Evolutionary conservation across 2,329 filamentous ascomycete species (phyloP).

Genomic region (Neonectria hederae): DNA sequence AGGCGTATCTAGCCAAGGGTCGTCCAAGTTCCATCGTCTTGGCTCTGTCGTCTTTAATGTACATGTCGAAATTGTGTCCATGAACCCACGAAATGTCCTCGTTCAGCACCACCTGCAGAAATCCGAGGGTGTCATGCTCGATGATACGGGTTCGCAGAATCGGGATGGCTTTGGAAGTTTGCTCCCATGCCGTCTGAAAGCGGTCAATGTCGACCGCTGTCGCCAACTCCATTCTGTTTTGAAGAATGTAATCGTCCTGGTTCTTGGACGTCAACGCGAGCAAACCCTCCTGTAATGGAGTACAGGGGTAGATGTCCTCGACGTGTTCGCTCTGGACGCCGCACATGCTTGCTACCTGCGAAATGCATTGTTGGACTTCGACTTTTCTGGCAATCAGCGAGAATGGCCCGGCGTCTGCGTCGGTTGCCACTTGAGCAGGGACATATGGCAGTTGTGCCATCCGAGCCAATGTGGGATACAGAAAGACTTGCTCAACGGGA

Average conservation of each 20-base stretch:
- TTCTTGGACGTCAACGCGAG: slow-evolving; percentile 14
- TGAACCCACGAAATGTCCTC: slow-evolving; percentile 4
- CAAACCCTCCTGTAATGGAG: slow-evolving; percentile 15
- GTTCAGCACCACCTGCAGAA: slow-evolving; percentile 10
- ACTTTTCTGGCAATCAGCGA: slow-evolving; percentile 10
- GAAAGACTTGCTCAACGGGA: slow-evolving; percentile 15
- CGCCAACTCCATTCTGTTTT: background rate
- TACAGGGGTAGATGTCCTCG: slow-evolving; percentile 14
- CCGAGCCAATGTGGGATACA: slow-evolving; percentile 7
- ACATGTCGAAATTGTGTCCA: background rate
- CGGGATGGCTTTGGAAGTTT: background rate
- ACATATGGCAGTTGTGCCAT: slow-evolving; percentile 17
- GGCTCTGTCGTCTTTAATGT: slow-evolving; percentile 3
- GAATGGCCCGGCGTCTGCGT: background rate
- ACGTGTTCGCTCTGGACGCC: background rate
- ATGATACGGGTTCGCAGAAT: slow-evolving; percentile 17
- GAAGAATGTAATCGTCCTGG: slow-evolving; percentile 13
- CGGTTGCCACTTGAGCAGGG: background rate
- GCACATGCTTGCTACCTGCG: slow-evolving; percentile 6
- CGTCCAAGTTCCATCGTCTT: background rate
- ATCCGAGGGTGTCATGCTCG: slow-evolving; percentile 3
- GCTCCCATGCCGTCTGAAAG: slow-evolving; percentile 9
- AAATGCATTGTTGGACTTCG: slow-evolving; percentile 9
- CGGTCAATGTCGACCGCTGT: background rate
- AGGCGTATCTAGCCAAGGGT: slow-evolving; percentile 8